Conservation (phyloP, 1,284 basidiomycete genomes). For the Veloboletus limbatus region DNA sequence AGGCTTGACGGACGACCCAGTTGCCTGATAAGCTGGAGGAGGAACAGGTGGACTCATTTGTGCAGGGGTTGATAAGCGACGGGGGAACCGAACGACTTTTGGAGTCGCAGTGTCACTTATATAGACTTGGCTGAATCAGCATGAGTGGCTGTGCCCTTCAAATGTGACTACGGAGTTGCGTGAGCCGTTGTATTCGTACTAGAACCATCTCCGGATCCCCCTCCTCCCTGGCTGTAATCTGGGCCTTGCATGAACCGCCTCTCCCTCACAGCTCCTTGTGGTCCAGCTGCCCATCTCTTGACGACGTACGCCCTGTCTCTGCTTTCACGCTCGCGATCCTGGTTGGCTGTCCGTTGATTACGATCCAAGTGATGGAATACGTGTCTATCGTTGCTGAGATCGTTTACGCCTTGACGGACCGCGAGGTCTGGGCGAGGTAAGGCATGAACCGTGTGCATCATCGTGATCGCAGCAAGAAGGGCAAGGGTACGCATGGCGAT, state of each 20-base stretch:
- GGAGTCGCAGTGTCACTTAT: constrained; percentile 9
- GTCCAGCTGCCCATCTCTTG: constrained; percentile 1
- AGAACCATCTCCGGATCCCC: too few species aligned
- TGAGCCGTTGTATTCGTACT: constrained; percentile 13
- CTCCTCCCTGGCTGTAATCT: constrained; percentile 30
- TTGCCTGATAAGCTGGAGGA: constrained; percentile 50
- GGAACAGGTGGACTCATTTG: constrained; percentile 41
- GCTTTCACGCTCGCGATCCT: constrained; percentile 8
- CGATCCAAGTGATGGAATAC: constrained; percentile 34
- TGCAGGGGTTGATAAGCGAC: constrained; percentile 24
- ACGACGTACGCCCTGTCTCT: background rate
- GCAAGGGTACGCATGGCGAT: constrained; percentile 25
- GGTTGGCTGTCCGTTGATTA: constrained; percentile 26
- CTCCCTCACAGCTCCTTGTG: constrained; percentile 1
- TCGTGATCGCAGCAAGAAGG: constrained; percentile 28
- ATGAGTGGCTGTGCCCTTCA: constrained; percentile 29
- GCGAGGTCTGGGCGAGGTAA: constrained; percentile 25
- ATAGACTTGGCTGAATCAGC: constrained; percentile 26
- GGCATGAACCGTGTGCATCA: constrained; percentile 21
- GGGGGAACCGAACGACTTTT: background rate
- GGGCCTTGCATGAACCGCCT: constrained; percentile 24
- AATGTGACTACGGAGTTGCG: too few species aligned
- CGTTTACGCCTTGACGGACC: constrained; percentile 14
- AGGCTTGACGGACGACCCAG: constrained; percentile 37
- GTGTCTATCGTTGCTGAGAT: constrained; percentile 24